These are phyloP conservation scores for Hortiboletus campestris DNA, from an alignment of 768 basidiomycete genomes.

Conservation along the genomic window DNA sequence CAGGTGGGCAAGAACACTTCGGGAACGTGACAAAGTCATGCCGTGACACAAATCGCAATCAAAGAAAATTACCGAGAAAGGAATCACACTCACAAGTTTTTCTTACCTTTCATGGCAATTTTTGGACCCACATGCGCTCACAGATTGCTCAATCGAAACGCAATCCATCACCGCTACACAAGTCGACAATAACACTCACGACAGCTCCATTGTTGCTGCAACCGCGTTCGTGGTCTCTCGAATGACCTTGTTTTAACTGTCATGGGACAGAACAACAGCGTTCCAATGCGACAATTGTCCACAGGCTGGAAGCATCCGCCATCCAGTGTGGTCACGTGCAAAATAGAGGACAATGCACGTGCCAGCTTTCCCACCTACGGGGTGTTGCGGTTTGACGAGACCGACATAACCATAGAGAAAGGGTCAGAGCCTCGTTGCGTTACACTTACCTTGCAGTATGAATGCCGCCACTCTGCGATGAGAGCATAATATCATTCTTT, in stretches of 20 bases:
- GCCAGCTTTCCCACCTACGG: neutral
- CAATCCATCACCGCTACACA: conserved; percentile 25
- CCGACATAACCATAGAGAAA: neutral
- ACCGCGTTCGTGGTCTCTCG: neutral
- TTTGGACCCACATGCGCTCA: conserved; percentile 31
- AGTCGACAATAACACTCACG: conserved; percentile 6
- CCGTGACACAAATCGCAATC: conserved; percentile 35
- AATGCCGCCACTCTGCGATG: neutral
- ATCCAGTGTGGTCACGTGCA: neutral
- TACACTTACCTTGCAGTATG: neutral
- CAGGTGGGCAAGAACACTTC: conserved; percentile 2
- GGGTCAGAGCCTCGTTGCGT: neutral
- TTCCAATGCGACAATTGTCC: conserved; percentile 3
- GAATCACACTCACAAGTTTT: neutral
- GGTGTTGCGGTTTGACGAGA: neutral
- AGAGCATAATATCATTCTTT: neutral
- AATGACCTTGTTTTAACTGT: neutral
- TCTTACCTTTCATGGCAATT: conserved; percentile 25
- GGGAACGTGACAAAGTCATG: conserved; percentile 26
- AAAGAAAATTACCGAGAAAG: conserved; percentile 21
- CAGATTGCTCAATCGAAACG: conserved; percentile 11
- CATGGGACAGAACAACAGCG: neutral
- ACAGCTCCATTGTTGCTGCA: neutral
- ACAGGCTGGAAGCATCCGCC: neutral
- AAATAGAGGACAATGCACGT: neutral